Conservation (phyloP, 2,329 filamentous ascomycete species). For the Cladorrhinum sp. region DNA sequence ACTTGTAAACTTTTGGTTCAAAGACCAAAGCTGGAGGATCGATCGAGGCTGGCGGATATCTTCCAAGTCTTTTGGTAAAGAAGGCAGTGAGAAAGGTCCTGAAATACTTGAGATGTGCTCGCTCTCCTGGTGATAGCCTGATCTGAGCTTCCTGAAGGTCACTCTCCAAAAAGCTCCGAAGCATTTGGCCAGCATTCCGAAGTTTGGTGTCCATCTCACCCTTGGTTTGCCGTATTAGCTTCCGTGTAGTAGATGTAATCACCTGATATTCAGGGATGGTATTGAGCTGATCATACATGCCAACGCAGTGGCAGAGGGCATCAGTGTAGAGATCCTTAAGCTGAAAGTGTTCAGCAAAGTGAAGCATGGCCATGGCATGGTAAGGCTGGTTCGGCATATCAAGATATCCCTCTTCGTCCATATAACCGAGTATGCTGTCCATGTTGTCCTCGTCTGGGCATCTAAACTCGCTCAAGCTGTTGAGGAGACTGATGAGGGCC, state of each 20-base stretch:
- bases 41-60: conserved; percentile 61
- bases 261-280: conserved; percentile 60
- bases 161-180: conserved; percentile 67
- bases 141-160: conserved; percentile 65
- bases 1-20: conserved; percentile 54
- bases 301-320: conserved; percentile 74
- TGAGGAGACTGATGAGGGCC: conserved; percentile 62
- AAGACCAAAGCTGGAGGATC: conserved; percentile 46
- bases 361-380: conserved; percentile 65
- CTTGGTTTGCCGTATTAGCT: conserved; percentile 61
- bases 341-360: conserved; percentile 64
- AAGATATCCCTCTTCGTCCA: conserved; percentile 67
- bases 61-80: conserved; percentile 65
- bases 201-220: conserved; percentile 65
- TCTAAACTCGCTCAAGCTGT: conserved; percentile 62
- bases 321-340: conserved; percentile 65
- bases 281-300: conserved; percentile 65
- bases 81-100: conserved; percentile 64
- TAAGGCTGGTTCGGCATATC: conserved; percentile 63
- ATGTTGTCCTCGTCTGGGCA: conserved; percentile 53
- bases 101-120: conserved; percentile 70
- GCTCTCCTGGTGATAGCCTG: conserved; percentile 58
- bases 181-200: conserved; percentile 51
- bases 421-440: conserved; percentile 60
- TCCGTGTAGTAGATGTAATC: conserved; percentile 53